These are phyloP conservation scores for Flueggea neowawraea DNA, from an alignment of 441 rosid species.

Conservation along the genomic window DNA sequence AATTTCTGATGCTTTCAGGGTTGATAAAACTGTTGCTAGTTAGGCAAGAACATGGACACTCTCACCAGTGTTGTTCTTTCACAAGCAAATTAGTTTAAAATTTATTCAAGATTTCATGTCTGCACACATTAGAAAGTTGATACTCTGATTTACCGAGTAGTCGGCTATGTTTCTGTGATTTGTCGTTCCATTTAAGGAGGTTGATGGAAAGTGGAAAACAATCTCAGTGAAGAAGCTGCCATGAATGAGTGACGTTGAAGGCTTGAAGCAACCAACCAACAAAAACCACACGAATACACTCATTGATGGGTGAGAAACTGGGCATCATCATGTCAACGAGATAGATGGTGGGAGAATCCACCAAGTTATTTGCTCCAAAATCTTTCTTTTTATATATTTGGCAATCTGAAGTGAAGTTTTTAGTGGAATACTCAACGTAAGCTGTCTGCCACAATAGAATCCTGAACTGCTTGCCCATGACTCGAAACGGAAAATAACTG, in stretches of 20 bases:
- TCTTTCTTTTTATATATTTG: slow-evolving; percentile 10
- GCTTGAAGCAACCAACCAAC: slow-evolving; percentile 1
- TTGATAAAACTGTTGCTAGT: too few relatives aligned
- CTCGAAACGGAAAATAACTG: slow-evolving; percentile 6
- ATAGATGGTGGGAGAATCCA: slow-evolving; percentile 18
- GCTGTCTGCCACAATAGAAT: slow-evolving; percentile 16
- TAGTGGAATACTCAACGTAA: slow-evolving; percentile 2
- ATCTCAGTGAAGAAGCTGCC: too few relatives aligned
- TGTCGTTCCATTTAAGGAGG: too few relatives aligned
- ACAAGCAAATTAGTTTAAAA: too few relatives aligned
- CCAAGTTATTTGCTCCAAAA: slow-evolving; percentile 20
- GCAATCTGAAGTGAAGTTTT: not conserved
- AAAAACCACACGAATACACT: not conserved
- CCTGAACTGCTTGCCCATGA: not conserved
- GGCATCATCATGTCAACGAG: not conserved
- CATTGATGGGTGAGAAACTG: not conserved
- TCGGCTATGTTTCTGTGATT: too few relatives aligned
- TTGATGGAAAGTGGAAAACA: too few relatives aligned
- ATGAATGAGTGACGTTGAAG: slow-evolving; percentile 10
- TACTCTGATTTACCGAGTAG: too few relatives aligned
- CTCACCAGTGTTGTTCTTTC: too few relatives aligned
- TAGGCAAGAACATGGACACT: too few relatives aligned
- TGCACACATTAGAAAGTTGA: too few relatives aligned
- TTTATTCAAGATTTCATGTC: too few relatives aligned
- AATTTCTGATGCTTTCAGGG: too few relatives aligned